Base-by-base conservation (phyloP, 176 grass and related monocot genomes). In the Bonia amplexicaulis region DNA sequence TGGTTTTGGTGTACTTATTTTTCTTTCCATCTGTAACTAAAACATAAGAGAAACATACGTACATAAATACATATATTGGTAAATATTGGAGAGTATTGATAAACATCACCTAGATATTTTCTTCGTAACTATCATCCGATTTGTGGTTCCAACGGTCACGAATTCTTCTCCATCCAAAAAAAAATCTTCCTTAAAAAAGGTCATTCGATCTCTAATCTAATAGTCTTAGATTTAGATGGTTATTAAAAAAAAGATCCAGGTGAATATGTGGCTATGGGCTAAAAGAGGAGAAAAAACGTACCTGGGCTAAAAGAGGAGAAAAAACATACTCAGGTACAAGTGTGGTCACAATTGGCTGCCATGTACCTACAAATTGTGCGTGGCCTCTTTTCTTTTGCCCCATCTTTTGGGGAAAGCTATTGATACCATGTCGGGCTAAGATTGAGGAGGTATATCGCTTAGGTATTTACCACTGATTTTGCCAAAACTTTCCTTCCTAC, bases 11-110 rank as follows among this genome's bases (percentile, higher is more conserved):
- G 73, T 78, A 82, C 80, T 73, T 71, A 76, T 75, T 90, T 83
- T 94, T 69, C 81, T 86, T 78, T 82, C 40, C 69, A 58, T 89
- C 58, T 90, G 79, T 95, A 86, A 92, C 84, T 88, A 84, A 87
- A 87, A 88, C 85, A 88, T 92, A 88, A 90, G 87, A 92, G 70
- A 87, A 85, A 90, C 80, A 89, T 89, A 89, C 71, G 69, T 92
- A 89, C 58, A 79, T 85, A 86, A 35, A 87, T 90, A 76, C 73
- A 87, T 90, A 89, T 87, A 92, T 87, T 86, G 86, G 79, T 81
- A 83, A 79, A 84, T 79, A 80, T 55, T 25, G 15, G 40, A 3
- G 2, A 3, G 31, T 33, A 1, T 33, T 33, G 31, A 33, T 33
- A 33, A 33, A 33, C 0, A 33, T 33, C 31, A 33, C 0, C 3